Conservation (phyloP, 2,329 filamentous ascomycete species). For the Penicillium sp. region DNA sequence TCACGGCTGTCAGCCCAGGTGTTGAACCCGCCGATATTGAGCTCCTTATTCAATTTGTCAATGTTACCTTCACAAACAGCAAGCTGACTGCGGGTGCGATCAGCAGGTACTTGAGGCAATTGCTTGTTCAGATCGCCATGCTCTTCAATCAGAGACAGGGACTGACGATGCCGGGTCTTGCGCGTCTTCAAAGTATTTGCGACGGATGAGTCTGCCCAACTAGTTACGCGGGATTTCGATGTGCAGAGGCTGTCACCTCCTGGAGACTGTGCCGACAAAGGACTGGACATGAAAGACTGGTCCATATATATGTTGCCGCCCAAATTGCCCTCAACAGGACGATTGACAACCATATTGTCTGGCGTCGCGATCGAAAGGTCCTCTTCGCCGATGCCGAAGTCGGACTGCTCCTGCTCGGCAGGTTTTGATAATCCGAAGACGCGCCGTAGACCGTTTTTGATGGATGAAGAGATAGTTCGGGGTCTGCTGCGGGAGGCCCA, state of each 20-base stretch:
- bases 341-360: neutral
- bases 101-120: conserved; percentile 7
- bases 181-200: conserved; percentile 45
- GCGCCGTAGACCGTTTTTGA: conserved; percentile 47
- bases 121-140: conserved; percentile 35
- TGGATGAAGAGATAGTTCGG: conserved; percentile 46
- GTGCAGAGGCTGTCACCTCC: conserved; percentile 42
- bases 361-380: neutral
- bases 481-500: conserved; percentile 31
- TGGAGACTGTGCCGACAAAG: conserved; percentile 30
- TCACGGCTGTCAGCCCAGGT: conserved; percentile 43
- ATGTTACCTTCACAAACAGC: conserved; percentile 19
- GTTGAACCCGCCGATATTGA: conserved; percentile 24
- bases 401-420: conserved; percentile 8
- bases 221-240: conserved; percentile 51
- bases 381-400: neutral
- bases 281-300: conserved; percentile 6
- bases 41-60: neutral
- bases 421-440: conserved; percentile 44
- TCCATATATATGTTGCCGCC: neutral
- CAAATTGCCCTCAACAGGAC: neutral
- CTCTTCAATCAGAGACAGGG: conserved; percentile 51
- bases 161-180: conserved; percentile 39
- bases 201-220: conserved; percentile 54
- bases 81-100: neutral